These are phyloP conservation scores for Cylindrotheca fusiformis DNA, from an alignment of 108 stramenopile species.

Conservation along the genomic window DNA sequence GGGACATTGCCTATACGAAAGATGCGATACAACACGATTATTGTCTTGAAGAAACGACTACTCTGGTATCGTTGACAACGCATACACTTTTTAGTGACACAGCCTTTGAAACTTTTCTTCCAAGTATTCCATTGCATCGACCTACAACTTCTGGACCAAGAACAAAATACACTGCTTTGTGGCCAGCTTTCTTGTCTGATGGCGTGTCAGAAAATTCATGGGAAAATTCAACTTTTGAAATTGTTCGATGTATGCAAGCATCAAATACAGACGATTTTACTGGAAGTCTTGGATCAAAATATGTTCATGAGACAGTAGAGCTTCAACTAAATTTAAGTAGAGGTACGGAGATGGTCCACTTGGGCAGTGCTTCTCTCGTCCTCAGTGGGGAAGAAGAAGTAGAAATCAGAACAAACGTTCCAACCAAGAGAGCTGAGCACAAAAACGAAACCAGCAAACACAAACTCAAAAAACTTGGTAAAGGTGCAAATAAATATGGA, in stretches of 20 bases:
- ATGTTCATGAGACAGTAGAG: slow-evolving; percentile 36
- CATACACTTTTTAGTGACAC: slow-evolving; percentile 1
- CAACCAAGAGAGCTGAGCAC: slow-evolving; percentile 13
- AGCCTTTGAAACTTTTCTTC: slow-evolving; percentile 32
- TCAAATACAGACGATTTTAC: slow-evolving; percentile 1
- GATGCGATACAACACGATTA: no score
- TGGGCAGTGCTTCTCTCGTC: slow-evolving; percentile 45
- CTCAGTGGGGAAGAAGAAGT: slow-evolving; percentile 49
- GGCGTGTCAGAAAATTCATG: slow-evolving; percentile 16
- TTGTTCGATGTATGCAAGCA: slow-evolving; percentile 29
- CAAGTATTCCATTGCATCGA: slow-evolving; percentile 27
- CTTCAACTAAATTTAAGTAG: slow-evolving; percentile 29
- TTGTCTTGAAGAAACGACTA: no score
- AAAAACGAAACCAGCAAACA: slow-evolving; percentile 2
- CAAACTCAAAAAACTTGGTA: slow-evolving; percentile 21
- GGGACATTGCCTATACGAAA: slow-evolving; percentile 25
- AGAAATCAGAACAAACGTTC: slow-evolving; percentile 26
- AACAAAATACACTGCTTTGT: slow-evolving; percentile 22
- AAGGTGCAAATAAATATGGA: slow-evolving; percentile 20
- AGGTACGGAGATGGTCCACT: slow-evolving; percentile 45
- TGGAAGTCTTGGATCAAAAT: slow-evolving; percentile 21
- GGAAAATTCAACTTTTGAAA: slow-evolving; percentile 23
- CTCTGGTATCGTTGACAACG: not conserved
- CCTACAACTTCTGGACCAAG: slow-evolving; percentile 8
- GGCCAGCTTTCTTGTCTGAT: slow-evolving; percentile 25